These are phyloP conservation scores for Colletotrichum plurivorum DNA, from an alignment of 2,329 filamentous ascomycete genomes.

Conservation along the genomic window DNA sequence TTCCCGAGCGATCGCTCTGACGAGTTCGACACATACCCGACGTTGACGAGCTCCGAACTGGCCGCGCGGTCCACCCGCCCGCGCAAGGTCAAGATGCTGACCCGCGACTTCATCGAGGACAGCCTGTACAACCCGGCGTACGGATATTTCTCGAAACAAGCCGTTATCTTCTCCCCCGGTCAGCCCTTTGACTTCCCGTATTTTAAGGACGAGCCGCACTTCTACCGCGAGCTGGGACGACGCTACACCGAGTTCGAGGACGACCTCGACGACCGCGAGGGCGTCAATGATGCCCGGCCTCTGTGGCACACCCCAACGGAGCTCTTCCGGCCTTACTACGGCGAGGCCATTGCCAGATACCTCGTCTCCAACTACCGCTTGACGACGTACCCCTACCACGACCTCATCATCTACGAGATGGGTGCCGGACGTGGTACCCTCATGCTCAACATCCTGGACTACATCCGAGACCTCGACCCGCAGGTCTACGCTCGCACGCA, in stretches of 20 bases:
- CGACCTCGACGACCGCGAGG: slow-evolving; percentile 78
- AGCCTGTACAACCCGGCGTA: slow-evolving; percentile 95
- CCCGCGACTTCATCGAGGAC: slow-evolving; percentile 98
- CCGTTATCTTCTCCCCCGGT: slow-evolving; percentile 94
- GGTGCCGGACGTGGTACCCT: slow-evolving; percentile 96
- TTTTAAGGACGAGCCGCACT: slow-evolving; percentile 87
- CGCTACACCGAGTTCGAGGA: slow-evolving; percentile 95
- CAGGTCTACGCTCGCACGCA: slow-evolving; percentile 94
- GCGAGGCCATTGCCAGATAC: slow-evolving; percentile 96
- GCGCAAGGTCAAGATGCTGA: slow-evolving; percentile 93
- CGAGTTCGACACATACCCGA: slow-evolving; percentile 86
- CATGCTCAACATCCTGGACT: slow-evolving; percentile 98
- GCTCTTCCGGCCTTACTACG: slow-evolving; percentile 96
- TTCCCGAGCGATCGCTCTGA: slow-evolving; percentile 83
- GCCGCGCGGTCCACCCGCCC: slow-evolving; percentile 82
- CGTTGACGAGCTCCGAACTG: slow-evolving; percentile 86
- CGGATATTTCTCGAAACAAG: slow-evolving; percentile 96
- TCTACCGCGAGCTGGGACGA: slow-evolving; percentile 81
- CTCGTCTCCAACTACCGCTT: slow-evolving; percentile 96
- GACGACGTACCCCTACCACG: slow-evolving; percentile 93
- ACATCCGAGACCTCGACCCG: slow-evolving; percentile 89
- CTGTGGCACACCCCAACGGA: slow-evolving; percentile 99
- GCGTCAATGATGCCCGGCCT: slow-evolving; percentile 82
- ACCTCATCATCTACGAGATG: slow-evolving; percentile 99
- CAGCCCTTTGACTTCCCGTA: slow-evolving; percentile 90